These are phyloP conservation scores for Venturia asperata DNA, from an alignment of 2,329 filamentous ascomycete genomes.

Conservation along the genomic window DNA sequence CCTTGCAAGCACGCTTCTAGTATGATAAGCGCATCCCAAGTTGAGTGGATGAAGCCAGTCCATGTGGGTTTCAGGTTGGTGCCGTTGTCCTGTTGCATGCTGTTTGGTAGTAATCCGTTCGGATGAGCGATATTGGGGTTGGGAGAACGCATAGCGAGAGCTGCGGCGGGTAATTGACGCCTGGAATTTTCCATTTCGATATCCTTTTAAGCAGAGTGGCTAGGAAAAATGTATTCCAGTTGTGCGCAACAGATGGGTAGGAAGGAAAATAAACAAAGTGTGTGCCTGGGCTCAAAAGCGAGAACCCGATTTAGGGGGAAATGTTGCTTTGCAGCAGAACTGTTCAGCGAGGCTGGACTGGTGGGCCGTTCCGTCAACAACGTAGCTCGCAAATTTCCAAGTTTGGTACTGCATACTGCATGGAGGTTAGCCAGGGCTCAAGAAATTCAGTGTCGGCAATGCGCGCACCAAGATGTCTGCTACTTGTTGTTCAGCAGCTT, in stretches of 20 bases:
- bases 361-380: conserved; percentile 4
- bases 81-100: not conserved
- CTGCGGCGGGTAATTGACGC: not conserved
- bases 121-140: not conserved
- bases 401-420: conserved; percentile 4
- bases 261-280: not conserved
- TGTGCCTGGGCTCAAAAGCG: not conserved
- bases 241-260: not conserved
- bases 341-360: not conserved
- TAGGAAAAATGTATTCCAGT: not conserved
- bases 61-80: conserved; percentile 16
- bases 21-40: conserved; percentile 18
- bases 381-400: not conserved
- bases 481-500: not conserved
- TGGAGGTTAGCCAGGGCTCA: not conserved
- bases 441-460: not conserved
- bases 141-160: not conserved
- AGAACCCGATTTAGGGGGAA: not conserved
- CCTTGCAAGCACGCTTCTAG: conserved; percentile 19
- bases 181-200: not conserved
- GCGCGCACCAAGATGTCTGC: not conserved
- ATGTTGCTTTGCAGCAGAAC: not conserved
- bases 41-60: conserved; percentile 19
- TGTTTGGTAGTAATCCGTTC: not conserved
- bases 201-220: not conserved